These are phyloP conservation scores for Termitomyces sp. DNA, from an alignment of 768 basidiomycete species.

Conservation along the genomic window DNA sequence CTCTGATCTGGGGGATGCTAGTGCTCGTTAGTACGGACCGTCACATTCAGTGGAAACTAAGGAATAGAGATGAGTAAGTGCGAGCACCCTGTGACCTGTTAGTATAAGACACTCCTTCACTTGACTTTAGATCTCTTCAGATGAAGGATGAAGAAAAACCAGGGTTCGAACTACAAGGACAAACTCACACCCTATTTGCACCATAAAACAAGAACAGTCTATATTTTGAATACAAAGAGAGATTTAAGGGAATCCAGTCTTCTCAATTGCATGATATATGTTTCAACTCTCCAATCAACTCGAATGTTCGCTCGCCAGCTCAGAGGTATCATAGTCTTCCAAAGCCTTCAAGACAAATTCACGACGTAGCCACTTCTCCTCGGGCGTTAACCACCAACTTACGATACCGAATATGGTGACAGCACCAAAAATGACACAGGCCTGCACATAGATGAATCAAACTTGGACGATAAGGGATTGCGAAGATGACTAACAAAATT, in stretches of 20 bases:
- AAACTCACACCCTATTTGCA: neutral
- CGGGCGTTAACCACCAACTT: constrained; percentile 76
- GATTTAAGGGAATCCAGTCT: neutral
- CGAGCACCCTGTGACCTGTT: too few relatives aligned
- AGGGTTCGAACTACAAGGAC: too few relatives aligned
- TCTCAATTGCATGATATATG: neutral
- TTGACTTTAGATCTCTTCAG: too few relatives aligned
- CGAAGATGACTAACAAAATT: constrained; percentile 66
- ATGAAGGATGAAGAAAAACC: too few relatives aligned
- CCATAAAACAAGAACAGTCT: neutral
- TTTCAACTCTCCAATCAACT: neutral
- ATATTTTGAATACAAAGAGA: neutral
- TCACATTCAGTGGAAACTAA: too few relatives aligned
- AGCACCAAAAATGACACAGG: constrained; percentile 71
- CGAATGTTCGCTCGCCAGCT: neutral
- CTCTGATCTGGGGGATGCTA: too few relatives aligned
- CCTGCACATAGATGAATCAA: constrained; percentile 31
- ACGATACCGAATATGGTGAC: constrained; percentile 75
- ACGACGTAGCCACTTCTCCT: constrained; percentile 73
- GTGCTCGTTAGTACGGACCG: too few relatives aligned
- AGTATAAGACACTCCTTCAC: too few relatives aligned
- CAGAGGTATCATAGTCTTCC: constrained; percentile 18
- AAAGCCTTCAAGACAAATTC: constrained; percentile 55
- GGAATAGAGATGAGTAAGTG: too few relatives aligned
- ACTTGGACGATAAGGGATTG: neutral